Evolutionary conservation across 345 rosid species (phyloP).

Genomic region (Euphorbia peplus): DNA sequence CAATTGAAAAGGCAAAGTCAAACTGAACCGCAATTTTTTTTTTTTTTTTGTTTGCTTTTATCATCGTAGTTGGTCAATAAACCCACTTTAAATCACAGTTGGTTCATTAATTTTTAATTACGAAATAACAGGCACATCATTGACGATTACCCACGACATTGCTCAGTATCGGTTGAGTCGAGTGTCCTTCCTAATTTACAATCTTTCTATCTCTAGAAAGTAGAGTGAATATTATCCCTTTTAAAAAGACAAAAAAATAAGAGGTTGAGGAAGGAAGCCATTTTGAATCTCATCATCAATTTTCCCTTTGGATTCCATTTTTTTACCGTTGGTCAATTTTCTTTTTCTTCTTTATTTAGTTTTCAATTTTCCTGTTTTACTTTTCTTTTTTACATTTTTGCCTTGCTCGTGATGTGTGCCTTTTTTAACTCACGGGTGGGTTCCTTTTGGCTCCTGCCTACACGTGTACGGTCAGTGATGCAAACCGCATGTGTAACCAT

Average conservation of each 20-base stretch:
- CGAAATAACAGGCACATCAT: no score
- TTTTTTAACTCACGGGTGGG: slow-evolving; percentile 13
- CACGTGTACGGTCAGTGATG: slow-evolving; percentile 27
- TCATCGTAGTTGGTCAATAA: no score
- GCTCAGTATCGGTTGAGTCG: no score
- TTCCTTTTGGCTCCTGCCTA: background rate
- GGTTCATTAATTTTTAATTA: no score
- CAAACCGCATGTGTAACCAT: slow-evolving; percentile 16
- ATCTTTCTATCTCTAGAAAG: no score
- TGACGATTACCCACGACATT: no score
- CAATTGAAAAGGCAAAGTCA: no score
- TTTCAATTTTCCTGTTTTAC: background rate
- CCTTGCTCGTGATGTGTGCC: slow-evolving; percentile 16
- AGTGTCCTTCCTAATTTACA: no score
- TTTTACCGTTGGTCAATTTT: slow-evolving; percentile 13
- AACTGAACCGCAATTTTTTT: no score
- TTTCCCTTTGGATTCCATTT: slow-evolving; percentile 24
- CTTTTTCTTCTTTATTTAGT: background rate
- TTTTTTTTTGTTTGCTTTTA: no score
- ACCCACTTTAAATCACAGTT: no score
- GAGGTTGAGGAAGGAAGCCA: background rate
- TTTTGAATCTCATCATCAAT: background rate
- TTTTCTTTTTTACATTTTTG: slow-evolving; percentile 6
- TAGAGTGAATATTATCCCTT: background rate
- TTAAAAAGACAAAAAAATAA: background rate